Percentiles rank a stretch among this genome's conserved stretches.
Conservation (phyloP, 2,329 filamentous ascomycete genomes). For the Colletotrichum simmondsii region DNA sequence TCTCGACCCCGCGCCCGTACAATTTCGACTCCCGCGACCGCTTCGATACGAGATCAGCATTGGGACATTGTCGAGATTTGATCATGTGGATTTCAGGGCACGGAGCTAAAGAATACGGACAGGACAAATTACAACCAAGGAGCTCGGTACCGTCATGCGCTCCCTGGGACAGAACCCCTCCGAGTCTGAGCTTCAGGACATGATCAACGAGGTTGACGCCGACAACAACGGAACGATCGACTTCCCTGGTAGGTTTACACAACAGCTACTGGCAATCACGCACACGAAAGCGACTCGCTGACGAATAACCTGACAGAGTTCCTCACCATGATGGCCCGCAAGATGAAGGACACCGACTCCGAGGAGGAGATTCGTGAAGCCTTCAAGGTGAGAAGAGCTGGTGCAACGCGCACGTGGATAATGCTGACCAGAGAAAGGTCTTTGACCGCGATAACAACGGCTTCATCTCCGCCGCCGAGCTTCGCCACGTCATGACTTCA, state of each 20-base stretch:
- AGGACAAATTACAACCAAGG: slow-evolving; percentile 94
- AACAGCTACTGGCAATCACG: neutral
- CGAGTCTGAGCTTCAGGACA: slow-evolving; percentile 90
- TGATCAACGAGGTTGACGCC: slow-evolving; percentile 94
- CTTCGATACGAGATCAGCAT: neutral
- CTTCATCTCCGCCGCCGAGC: slow-evolving; percentile 88
- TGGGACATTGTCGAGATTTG: neutral
- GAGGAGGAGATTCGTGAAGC: slow-evolving; percentile 92
- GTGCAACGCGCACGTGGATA: neutral
- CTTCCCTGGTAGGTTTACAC: slow-evolving; percentile 76
- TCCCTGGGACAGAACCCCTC: slow-evolving; percentile 91
- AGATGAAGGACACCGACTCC: slow-evolving; percentile 94
- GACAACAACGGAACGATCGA: slow-evolving; percentile 95
- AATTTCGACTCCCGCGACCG: slow-evolving; percentile 9
- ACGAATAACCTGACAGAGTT: slow-evolving; percentile 72
- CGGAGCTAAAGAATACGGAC: slow-evolving; percentile 41
- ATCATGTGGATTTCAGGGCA: neutral
- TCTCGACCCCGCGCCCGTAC: slow-evolving; percentile 6
- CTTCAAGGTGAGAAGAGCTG: slow-evolving; percentile 73
- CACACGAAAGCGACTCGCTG: slow-evolving; percentile 36
- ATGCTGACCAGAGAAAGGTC: slow-evolving; percentile 55
- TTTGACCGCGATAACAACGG: slow-evolving; percentile 94
- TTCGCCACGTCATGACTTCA: slow-evolving; percentile 92
- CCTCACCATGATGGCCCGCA: slow-evolving; percentile 92
- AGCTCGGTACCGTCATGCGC: slow-evolving; percentile 90